Evolutionary conservation across 2,329 filamentous ascomycete genomes (phyloP).

Genomic region (Ophiostoma tasmaniense): DNA sequence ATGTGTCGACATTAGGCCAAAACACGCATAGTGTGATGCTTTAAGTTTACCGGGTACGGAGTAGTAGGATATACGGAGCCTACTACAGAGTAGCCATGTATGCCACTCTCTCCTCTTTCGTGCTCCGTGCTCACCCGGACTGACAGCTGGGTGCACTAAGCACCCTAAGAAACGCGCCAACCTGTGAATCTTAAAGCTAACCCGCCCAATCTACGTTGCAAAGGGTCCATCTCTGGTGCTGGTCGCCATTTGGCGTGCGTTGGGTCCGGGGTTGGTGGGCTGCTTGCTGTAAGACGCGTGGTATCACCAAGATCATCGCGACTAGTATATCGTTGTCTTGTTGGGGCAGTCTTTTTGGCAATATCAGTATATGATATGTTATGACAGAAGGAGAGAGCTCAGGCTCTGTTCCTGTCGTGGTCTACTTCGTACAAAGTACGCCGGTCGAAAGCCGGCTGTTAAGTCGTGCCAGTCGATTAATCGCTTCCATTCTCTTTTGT

Average conservation of each 20-base stretch:
- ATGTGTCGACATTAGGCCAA: neutral
- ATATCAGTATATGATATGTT: neutral
- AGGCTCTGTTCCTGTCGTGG: neutral
- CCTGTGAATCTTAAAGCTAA: neutral
- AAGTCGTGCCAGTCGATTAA: neutral
- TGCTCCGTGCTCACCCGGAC: neutral
- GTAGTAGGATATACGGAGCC: conserved; percentile 4
- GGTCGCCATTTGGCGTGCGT: neutral
- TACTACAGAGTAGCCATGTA: neutral
- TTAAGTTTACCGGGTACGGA: neutral
- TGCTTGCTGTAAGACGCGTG: neutral
- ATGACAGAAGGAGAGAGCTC: neutral
- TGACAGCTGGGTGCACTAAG: conserved; percentile 3
- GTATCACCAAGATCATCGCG: conserved; percentile 4
- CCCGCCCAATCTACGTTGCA: neutral
- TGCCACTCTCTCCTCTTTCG: neutral
- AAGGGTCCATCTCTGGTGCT: neutral
- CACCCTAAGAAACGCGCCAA: neutral
- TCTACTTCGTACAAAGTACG: neutral
- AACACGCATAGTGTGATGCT: neutral
- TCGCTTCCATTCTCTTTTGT: neutral
- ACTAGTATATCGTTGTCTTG: neutral
- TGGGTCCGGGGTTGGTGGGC: conserved; percentile 2
- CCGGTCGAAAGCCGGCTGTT: neutral
- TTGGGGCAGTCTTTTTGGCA: too few relatives aligned